Evolutionary conservation across 2,329 filamentous ascomycete species (phyloP).

Genomic region (Seiridium cupressi): DNA sequence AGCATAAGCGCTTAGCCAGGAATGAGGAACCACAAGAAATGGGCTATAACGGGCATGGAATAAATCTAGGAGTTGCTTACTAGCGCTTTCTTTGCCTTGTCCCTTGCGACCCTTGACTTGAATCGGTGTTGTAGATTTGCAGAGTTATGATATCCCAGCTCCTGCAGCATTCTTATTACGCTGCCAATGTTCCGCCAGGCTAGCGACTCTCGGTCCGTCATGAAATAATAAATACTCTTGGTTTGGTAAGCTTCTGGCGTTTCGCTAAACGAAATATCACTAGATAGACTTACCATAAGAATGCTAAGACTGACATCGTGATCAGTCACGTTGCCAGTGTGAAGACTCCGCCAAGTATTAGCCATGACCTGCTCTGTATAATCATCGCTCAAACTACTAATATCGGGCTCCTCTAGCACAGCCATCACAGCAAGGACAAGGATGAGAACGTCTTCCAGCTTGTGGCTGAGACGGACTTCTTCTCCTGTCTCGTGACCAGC

Average conservation of each 20-base stretch:
- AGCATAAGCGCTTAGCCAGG: too few species aligned
- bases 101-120: background rate
- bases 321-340: background rate
- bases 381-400: background rate
- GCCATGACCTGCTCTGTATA: background rate
- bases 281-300: background rate
- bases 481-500: background rate
- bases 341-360: background rate
- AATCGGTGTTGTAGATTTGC: conserved; percentile 29
- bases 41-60: too few species aligned
- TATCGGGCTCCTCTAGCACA: conserved; percentile 4
- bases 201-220: conserved; percentile 1
- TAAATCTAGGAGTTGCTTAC: too few species aligned
- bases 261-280: background rate
- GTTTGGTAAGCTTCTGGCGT: background rate
- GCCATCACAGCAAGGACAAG: background rate
- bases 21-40: too few species aligned
- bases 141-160: conserved; percentile 10
- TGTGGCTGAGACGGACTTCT: background rate
- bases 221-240: conserved; percentile 8
- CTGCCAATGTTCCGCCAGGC: conserved; percentile 4
- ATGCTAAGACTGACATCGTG: background rate
- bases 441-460: background rate
- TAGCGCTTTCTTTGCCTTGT: background rate
- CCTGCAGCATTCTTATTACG: conserved; percentile 1